Evolutionary conservation across 2,329 filamentous ascomycete species (phyloP).

Genomic region (Penicillium rolfsii): DNA sequence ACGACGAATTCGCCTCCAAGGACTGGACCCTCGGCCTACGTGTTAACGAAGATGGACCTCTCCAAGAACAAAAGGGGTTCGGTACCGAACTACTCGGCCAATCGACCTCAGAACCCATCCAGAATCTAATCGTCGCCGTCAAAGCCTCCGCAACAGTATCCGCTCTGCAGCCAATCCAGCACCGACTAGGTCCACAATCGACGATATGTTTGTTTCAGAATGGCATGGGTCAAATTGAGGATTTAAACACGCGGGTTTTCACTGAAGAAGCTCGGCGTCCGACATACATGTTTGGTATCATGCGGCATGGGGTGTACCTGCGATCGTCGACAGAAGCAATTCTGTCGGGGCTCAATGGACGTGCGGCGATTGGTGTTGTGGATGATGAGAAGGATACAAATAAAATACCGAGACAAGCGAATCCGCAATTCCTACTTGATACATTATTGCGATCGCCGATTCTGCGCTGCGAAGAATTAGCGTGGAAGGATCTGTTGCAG

Average conservation of each 20-base stretch:
- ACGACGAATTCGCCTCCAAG: conserved; percentile 19
- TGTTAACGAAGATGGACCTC: conserved; percentile 14
- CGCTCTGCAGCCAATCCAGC: conserved; percentile 20
- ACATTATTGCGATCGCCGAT: conserved; percentile 14
- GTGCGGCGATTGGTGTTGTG: conserved; percentile 18
- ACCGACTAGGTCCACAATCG: conserved; percentile 21
- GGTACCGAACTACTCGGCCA: conserved; percentile 11
- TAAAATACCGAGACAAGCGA: not conserved
- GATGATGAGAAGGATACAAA: not conserved
- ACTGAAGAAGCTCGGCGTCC: conserved; percentile 12
- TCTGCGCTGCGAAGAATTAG: conserved; percentile 17
- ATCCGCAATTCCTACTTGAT: conserved; percentile 12
- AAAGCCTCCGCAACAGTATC: conserved; percentile 24
- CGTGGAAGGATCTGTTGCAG: conserved; percentile 16
- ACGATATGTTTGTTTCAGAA: conserved; percentile 25
- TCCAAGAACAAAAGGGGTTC: conserved; percentile 15
- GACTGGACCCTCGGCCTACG: conserved; percentile 21
- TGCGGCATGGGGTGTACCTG: conserved; percentile 24
- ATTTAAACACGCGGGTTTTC: conserved; percentile 19
- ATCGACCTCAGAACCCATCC: conserved; percentile 15
- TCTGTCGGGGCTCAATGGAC: conserved; percentile 17
- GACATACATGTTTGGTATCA: conserved; percentile 22
- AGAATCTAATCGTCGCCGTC: conserved; percentile 23
- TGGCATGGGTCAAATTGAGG: conserved; percentile 24
- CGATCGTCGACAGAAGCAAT: conserved; percentile 20